Evolutionary conservation across 495 filamentous ascomycete genomes (phyloP).

Genomic region (Pseudoneurospora amorphoporcata): DNA sequence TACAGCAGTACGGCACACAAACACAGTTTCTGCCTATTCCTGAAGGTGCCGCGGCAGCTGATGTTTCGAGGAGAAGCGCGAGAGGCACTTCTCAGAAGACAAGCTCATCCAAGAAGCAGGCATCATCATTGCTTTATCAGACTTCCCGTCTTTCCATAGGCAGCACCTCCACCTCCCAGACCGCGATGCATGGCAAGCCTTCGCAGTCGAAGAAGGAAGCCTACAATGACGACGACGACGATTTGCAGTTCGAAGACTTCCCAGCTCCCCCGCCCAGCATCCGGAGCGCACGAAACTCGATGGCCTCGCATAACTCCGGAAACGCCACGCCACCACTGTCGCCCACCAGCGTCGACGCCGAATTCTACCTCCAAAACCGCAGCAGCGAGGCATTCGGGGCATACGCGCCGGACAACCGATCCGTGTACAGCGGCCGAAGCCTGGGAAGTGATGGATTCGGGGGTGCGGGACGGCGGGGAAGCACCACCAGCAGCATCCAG

Average conservation of each 20-base stretch:
- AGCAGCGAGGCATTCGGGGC: not conserved
- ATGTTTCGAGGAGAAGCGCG: slow-evolving; percentile 5
- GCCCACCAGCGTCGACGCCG: slow-evolving; percentile 36
- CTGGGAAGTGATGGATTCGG: slow-evolving; percentile 2
- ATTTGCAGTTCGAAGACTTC: slow-evolving; percentile 23
- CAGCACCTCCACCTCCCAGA: slow-evolving; percentile 10
- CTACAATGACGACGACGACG: not conserved
- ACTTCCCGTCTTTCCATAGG: slow-evolving; percentile 9
- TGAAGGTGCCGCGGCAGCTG: slow-evolving; percentile 1
- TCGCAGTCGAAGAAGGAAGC: not conserved
- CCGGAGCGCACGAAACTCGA: slow-evolving; percentile 1
- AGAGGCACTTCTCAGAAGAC: slow-evolving; percentile 13
- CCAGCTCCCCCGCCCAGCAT: slow-evolving; percentile 12
- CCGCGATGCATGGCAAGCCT: not conserved
- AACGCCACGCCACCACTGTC: slow-evolving; percentile 39
- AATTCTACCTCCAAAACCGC: slow-evolving; percentile 29
- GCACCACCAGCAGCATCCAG: slow-evolving; percentile 15
- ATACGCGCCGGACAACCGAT: slow-evolving; percentile 11
- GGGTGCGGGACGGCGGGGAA: slow-evolving; percentile 9
- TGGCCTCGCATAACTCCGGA: slow-evolving; percentile 17
- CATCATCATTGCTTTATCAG: not conserved
- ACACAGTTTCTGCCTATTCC: slow-evolving; percentile 15
- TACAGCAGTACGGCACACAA: slow-evolving; percentile 12
- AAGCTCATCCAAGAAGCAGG: slow-evolving; percentile 4
- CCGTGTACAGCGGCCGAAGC: slow-evolving; percentile 13